A percentile compares a stretch with the other conserved stretches of the same genome.
These are phyloP conservation scores for Panaeolus papilionaceus DNA, from an alignment of 768 basidiomycete genomes.

Conservation along the genomic window DNA sequence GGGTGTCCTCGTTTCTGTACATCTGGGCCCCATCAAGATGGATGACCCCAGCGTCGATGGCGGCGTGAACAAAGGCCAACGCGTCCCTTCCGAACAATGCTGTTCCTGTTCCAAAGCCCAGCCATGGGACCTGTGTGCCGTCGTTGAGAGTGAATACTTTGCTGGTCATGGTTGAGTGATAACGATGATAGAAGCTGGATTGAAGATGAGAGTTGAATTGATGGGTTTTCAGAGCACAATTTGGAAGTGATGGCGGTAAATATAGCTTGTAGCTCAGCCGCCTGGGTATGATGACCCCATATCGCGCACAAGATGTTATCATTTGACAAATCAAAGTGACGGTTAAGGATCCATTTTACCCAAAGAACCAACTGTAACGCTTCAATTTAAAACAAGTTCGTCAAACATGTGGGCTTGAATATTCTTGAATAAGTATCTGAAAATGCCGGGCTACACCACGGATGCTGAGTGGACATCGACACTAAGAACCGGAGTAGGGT, in stretches of 20 bases:
- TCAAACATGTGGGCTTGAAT: neutral
- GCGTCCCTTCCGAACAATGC: conserved; percentile 55
- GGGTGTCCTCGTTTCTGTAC: conserved; percentile 60
- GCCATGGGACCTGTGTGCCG: conserved; percentile 56
- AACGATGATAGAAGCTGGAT: conserved; percentile 22
- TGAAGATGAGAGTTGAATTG: conserved; percentile 11
- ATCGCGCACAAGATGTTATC: conserved; percentile 5
- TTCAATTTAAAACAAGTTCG: neutral
- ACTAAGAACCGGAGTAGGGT: no score
- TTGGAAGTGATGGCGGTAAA: conserved; percentile 7
- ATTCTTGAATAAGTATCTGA: neutral
- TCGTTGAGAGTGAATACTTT: conserved; percentile 57
- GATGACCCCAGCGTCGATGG: conserved; percentile 61
- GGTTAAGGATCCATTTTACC: conserved; percentile 10
- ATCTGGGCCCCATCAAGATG: conserved; percentile 71
- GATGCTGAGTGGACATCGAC: neutral
- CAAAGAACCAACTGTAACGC: conserved; percentile 7
- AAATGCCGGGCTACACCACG: neutral
- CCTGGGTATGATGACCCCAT: conserved; percentile 12
- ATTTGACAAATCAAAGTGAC: conserved; percentile 12
- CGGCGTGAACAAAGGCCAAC: conserved; percentile 42
- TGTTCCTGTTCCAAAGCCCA: conserved; percentile 70
- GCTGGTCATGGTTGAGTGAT: conserved; percentile 31
- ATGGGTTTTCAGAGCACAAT: neutral
- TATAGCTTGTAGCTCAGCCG: neutral